These are phyloP conservation scores for Spergularia azorica DNA, from an alignment of 179 eudicot species.

Conservation along the genomic window DNA sequence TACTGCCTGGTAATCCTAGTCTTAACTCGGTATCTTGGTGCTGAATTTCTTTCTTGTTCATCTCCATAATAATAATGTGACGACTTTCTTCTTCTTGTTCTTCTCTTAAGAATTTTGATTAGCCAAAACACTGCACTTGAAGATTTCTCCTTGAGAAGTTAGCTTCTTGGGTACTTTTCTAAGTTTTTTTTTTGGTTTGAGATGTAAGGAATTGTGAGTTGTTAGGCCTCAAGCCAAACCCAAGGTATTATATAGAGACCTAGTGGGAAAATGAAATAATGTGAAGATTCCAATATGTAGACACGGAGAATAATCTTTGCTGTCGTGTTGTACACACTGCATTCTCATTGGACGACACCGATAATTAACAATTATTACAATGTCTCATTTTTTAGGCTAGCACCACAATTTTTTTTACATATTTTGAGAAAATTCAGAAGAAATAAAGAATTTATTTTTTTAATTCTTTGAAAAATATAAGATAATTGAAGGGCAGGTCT, in stretches of 20 bases:
- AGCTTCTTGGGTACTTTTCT: neutral
- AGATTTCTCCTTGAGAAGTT: neutral
- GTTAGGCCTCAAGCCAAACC: neutral
- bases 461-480: neutral
- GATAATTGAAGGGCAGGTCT: constrained; percentile 12
- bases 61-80: constrained; percentile 22
- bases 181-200: neutral
- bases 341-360: constrained; percentile 3
- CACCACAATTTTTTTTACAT: neutral
- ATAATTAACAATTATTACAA: neutral
- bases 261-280: constrained; percentile 4
- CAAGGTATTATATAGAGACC: constrained; percentile 11
- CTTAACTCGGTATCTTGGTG: constrained; percentile 42
- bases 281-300: neutral
- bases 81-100: neutral
- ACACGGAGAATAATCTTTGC: constrained; percentile 10
- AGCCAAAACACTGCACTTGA: neutral
- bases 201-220: neutral
- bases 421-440: neutral
- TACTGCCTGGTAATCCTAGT: constrained; percentile 37
- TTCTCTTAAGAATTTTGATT: neutral
- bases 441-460: neutral
- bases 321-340: constrained; percentile 13
- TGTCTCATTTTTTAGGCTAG: constrained; percentile 29
- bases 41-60: constrained; percentile 14